Conservation (phyloP, 108 stramenopile genomes). For the Fragilariopsis cylindrus region DNA sequence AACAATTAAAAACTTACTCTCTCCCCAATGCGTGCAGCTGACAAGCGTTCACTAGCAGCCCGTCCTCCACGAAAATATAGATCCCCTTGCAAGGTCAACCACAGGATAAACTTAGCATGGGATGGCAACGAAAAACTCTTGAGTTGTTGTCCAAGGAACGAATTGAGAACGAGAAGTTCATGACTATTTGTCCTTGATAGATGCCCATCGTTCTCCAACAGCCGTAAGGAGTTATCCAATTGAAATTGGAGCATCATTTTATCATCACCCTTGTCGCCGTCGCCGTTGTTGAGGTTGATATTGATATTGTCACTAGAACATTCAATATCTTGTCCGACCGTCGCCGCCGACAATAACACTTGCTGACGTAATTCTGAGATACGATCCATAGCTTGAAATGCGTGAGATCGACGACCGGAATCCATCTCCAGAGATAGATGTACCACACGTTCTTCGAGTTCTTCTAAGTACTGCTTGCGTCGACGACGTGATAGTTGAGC, state of each 20-base stretch:
- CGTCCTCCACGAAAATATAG: constrained; percentile 82
- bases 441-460: constrained; percentile 81
- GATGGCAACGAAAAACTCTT: constrained; percentile 72
- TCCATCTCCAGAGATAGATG: constrained; percentile 76
- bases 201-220: background rate
- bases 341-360: constrained; percentile 30
- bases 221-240: background rate
- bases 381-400: constrained; percentile 42
- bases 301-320: background rate
- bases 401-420: constrained; percentile 71
- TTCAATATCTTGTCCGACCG: background rate
- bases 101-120: constrained; percentile 77
- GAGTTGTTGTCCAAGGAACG: constrained; percentile 75
- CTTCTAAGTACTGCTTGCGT: constrained; percentile 95
- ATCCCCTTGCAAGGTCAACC: constrained; percentile 88
- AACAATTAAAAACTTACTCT: constrained; percentile 55
- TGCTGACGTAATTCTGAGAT: constrained; percentile 39
- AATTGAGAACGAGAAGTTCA: constrained; percentile 48
- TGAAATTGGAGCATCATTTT: background rate
- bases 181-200: constrained; percentile 35
- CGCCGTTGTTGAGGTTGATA: constrained; percentile 5
- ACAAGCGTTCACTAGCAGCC: constrained; percentile 80
- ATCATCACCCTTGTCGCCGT: background rate
- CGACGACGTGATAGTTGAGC: constrained; percentile 89
- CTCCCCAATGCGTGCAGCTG: constrained; percentile 92